These are phyloP conservation scores for Cyclospora cayetanensis DNA, from an alignment of 169 alveolate genomes.

Conservation along the genomic window DNA sequence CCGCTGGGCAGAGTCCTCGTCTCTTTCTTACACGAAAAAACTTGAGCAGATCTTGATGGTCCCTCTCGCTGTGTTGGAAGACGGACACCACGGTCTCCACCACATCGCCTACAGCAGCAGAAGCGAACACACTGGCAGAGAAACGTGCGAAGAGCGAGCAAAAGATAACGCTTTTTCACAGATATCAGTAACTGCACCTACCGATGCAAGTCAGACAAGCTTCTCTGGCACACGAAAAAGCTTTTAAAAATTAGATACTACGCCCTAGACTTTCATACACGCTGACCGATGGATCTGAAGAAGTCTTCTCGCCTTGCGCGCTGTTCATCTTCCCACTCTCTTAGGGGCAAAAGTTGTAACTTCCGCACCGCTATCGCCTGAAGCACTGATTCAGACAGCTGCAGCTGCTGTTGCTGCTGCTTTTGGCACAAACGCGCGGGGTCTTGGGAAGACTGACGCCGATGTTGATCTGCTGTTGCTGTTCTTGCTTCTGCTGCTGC, in stretches of 20 bases:
- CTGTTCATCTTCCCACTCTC: constrained; percentile 32
- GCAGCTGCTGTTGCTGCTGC: constrained; percentile 52
- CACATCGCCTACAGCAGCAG: constrained; percentile 16
- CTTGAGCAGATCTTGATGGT: neutral
- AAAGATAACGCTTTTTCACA: no score
- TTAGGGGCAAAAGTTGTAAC: constrained; percentile 25
- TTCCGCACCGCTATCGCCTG: constrained; percentile 21
- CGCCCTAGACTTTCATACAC: neutral
- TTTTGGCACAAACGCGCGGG: neutral
- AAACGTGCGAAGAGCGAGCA: no score
- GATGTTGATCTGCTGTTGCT: neutral
- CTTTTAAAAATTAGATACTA: no score
- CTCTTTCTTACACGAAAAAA: neutral
- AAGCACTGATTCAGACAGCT: constrained; percentile 27
- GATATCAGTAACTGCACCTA: no score
- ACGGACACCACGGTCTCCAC: neutral
- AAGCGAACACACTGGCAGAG: neutral
- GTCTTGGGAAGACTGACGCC: neutral
- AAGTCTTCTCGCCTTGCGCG: neutral
- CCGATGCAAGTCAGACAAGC: no score
- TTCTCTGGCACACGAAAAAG: no score
- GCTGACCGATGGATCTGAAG: neutral
- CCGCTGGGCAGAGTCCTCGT: neutral
- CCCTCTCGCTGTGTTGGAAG: neutral
- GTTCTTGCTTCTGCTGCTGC: neutral